phyloP scores from a whole-genome alignment of 257 asterid genomes.

The Ocimum tenuiflorum region DNA sequence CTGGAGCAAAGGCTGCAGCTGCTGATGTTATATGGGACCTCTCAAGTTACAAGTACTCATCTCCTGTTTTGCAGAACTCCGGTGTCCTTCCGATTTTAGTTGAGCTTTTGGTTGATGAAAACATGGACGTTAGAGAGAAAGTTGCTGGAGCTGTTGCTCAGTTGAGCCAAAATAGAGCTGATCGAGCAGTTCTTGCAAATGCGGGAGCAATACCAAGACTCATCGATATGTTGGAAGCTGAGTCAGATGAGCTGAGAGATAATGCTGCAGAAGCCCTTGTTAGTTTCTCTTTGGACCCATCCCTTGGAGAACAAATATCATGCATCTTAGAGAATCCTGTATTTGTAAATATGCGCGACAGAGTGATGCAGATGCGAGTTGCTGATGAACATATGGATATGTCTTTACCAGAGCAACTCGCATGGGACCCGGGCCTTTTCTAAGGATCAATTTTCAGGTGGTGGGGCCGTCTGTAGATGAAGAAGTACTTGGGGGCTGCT shows the following conservation, averaged over 20 bases:
- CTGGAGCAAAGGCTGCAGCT: conserved; percentile 48
- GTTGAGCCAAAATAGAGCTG: conserved; percentile 35
- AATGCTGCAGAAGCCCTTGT: conserved; percentile 54
- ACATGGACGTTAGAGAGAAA: conserved; percentile 34
- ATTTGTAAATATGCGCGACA: conserved; percentile 34
- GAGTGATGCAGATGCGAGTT: conserved; percentile 31
- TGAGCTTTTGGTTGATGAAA: conserved; percentile 35
- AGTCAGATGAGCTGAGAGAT: conserved; percentile 39
- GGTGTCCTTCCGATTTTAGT: conserved; percentile 38
- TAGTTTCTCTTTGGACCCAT: conserved; percentile 42
- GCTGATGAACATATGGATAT: conserved; percentile 25
- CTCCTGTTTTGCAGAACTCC: conserved; percentile 27
- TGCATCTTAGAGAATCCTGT: conserved; percentile 29
- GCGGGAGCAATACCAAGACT: conserved; percentile 44
- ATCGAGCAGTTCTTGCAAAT: conserved; percentile 36
- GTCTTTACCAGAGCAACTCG: conserved; percentile 25
- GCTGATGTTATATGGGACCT: conserved; percentile 49
- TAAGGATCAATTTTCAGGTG: background rate
- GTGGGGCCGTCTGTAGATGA: background rate
- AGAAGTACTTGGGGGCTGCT: too few relatives aligned
- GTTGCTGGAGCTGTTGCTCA: conserved; percentile 53
- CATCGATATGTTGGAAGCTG: conserved; percentile 30
- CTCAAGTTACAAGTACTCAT: conserved; percentile 36
- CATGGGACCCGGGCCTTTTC: conserved; percentile 20
- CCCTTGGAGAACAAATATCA: conserved; percentile 30